Evolutionary conservation across 306 rosid species (phyloP), one percentile per base, ranked within the genome.

Genomic region (Mucuna pruriens): DNA sequence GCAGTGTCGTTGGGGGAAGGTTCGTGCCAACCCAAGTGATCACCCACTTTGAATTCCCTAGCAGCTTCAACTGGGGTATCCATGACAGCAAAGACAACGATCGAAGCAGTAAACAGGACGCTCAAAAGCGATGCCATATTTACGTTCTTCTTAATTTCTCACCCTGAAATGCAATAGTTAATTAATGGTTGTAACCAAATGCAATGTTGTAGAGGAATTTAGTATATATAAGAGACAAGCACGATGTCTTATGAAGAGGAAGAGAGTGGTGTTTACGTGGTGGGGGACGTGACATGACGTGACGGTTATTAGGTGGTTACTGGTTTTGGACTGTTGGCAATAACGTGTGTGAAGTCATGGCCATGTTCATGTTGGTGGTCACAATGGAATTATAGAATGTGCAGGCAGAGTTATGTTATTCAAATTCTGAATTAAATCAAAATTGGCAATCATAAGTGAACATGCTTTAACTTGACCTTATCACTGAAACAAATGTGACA

Each of bases 21-120:
- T 5, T 80, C 71, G 19, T 54, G 69, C 97, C 97, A 92, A 48
- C 95, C 97, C 57, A 80, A 75, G n/a, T 75, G 84, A 25, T 75
- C 91, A 23, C 97, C 97, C n/a, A 90, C 94, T 77, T 70, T 80
- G 81, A 92, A 90, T 2, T 86, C 74, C 23, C 74, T 74, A 12
- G 73, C 64, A 46, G 85, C 82, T 65, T 72, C 87, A n/a, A 76
- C 77, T 5, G 67, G 13, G 19, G 51, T 16, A 73, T 46, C 38
- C 31, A 61, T 57, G 36, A 80, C n/a, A 42, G 49, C 82, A 83
- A 83, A 73, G 25, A 83, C 15, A 36, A 64, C 22, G 16, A 54
- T 57, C 55, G 81, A 23, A 54, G 3, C 19, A 74, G 48, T 40
- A 44, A n/a, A 67, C 19, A 84, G 13, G 11, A 65, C 1, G 9